Conservation (phyloP, 1,139 yeast genomes). For the Spathaspora jeffriesii region DNA sequence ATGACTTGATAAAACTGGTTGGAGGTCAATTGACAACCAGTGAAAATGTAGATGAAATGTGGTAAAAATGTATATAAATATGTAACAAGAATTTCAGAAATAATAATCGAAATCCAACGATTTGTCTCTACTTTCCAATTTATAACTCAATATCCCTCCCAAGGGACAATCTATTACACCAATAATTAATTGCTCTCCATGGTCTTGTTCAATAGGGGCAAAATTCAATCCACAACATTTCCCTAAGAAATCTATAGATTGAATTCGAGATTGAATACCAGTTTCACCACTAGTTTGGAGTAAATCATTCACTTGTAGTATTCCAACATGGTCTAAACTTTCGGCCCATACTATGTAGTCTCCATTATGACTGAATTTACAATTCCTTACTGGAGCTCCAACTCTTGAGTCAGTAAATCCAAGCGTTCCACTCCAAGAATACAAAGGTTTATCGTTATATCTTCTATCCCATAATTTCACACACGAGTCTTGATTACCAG, state of each 20-base stretch:
- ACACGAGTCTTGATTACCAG: conserved; percentile 66
- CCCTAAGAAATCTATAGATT: conserved; percentile 56
- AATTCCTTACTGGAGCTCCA: conserved; percentile 56
- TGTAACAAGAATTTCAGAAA: conserved; percentile 16
- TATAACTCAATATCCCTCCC: conserved; percentile 58
- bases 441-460: conserved; percentile 23
- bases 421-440: conserved; percentile 37
- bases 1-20: conserved; percentile 31
- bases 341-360: conserved; percentile 57
- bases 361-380: conserved; percentile 49
- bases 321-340: conserved; percentile 59
- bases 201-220: conserved; percentile 43
- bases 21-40: conserved; percentile 43
- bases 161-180: conserved; percentile 59
- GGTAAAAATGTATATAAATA: conserved; percentile 23
- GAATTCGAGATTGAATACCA: conserved; percentile 30
- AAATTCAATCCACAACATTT: conserved; percentile 59
- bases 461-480: conserved; percentile 56
- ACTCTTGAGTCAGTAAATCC: conserved; percentile 19
- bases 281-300: conserved; percentile 12
- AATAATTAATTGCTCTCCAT: conserved; percentile 48
- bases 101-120: conserved; percentile 44
- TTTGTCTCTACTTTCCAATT: conserved; percentile 34
- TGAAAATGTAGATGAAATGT: conserved; percentile 45
- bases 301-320: conserved; percentile 39